phyloP scores from a whole-genome alignment of 768 basidiomycete genomes.

The Lactifluus piperatus region DNA sequence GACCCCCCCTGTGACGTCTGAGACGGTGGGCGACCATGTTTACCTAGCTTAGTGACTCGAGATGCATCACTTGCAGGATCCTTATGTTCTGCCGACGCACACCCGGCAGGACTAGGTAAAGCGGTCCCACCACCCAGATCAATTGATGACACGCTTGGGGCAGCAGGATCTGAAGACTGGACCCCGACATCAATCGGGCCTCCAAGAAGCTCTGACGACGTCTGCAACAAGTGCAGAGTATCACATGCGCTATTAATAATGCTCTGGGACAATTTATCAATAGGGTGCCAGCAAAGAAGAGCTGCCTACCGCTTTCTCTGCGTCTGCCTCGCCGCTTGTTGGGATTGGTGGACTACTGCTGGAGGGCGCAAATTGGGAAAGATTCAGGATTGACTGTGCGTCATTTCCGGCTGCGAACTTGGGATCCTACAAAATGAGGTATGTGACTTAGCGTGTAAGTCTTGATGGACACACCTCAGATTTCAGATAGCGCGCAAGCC shows the following conservation, averaged over 20 bases:
- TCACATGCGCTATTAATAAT: not conserved
- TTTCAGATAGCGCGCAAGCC: slow-evolving; percentile 26
- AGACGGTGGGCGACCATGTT: slow-evolving; percentile 21
- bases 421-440: slow-evolving; percentile 10
- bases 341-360: slow-evolving; percentile 23
- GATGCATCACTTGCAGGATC: not conserved
- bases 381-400: slow-evolving; percentile 27
- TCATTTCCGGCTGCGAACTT: slow-evolving; percentile 15
- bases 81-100: not conserved
- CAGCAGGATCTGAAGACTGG: not conserved
- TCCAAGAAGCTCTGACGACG: not conserved
- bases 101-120: not conserved
- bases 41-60: not conserved
- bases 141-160: not conserved
- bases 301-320: slow-evolving; percentile 21
- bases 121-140: not conserved
- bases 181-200: not conserved
- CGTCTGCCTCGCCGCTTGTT: slow-evolving; percentile 18
- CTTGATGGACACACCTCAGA: slow-evolving; percentile 18
- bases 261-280: not conserved
- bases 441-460: not conserved
- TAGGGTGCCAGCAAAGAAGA: not conserved
- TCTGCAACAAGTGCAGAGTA: not conserved
- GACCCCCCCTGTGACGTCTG: slow-evolving; percentile 28
- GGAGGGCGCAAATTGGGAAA: slow-evolving; percentile 24